These are phyloP conservation scores for Solanum rostratum DNA, from an alignment of 257 asterid species.

Conservation along the genomic window DNA sequence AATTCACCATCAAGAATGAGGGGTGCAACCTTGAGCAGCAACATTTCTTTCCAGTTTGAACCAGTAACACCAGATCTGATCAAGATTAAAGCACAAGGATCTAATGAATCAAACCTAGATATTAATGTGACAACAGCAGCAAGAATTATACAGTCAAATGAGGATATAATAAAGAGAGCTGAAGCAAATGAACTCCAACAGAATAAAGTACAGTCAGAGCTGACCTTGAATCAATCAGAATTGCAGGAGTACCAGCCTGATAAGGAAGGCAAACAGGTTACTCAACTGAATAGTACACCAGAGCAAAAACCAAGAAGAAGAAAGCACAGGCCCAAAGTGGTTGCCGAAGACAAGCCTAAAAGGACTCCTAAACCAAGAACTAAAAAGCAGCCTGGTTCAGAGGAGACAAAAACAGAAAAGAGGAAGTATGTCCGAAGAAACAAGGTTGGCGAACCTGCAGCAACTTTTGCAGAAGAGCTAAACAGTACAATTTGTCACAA, in stretches of 20 bases:
- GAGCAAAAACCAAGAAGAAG: conserved; percentile 58
- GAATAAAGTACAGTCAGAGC: conserved; percentile 17
- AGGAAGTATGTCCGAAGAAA: conserved; percentile 48
- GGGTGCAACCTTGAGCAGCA: conserved; percentile 24
- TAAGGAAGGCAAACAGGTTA: conserved; percentile 44
- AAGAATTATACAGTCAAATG: conserved; percentile 7
- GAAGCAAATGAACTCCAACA: conserved; percentile 21
- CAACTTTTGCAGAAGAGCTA: conserved; percentile 21
- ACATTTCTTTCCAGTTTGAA: conserved; percentile 21
- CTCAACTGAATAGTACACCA: conserved; percentile 48
- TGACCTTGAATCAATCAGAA: conserved; percentile 15
- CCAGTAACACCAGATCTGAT: conserved; percentile 57
- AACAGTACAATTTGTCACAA: conserved; percentile 7
- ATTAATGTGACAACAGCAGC: conserved; percentile 7
- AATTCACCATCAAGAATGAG: conserved; percentile 27
- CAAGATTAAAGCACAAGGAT: conserved; percentile 16
- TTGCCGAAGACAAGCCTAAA: conserved; percentile 50
- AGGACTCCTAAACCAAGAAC: conserved; percentile 30
- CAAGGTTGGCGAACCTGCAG: conserved; percentile 6
- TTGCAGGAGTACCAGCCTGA: conserved; percentile 71
- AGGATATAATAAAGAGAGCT: neutral
- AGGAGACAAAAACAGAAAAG: conserved; percentile 30
- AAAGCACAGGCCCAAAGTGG: conserved; percentile 92
- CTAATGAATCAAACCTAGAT: conserved; percentile 5
- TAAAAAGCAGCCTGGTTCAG: conserved; percentile 21